These are phyloP conservation scores for Scheffersomyces segobiensis DNA, from an alignment of 1,139 yeast genomes.

Conservation along the genomic window DNA sequence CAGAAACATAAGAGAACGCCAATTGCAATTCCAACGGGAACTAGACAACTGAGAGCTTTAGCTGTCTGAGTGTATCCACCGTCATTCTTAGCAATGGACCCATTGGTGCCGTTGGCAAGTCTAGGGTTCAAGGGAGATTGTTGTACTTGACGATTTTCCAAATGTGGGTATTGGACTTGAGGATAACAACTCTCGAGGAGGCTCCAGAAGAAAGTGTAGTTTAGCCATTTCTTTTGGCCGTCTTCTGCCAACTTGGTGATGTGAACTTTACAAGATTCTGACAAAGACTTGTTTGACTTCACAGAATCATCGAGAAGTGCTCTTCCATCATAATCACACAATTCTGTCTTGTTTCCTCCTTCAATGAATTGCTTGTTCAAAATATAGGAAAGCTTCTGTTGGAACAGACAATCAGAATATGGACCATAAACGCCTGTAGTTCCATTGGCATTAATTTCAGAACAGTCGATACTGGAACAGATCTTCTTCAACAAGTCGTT, in stretches of 20 bases:
- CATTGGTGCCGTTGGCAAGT: neutral
- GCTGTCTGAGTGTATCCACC: neutral
- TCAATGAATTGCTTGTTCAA: slow-evolving; percentile 48
- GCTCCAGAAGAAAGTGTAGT: neutral
- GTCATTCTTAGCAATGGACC: neutral
- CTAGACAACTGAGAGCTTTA: neutral
- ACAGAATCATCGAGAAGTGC: slow-evolving; percentile 21
- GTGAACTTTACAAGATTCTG: neutral
- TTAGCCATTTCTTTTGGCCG: neutral
- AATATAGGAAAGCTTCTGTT: slow-evolving; percentile 54
- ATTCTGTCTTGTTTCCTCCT: slow-evolving; percentile 24
- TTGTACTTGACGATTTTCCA: neutral
- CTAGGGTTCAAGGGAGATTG: neutral
- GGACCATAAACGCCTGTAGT: slow-evolving; percentile 53
- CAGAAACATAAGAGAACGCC: neutral
- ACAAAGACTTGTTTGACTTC: neutral
- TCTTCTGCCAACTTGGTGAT: neutral
- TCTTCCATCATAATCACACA: slow-evolving; percentile 40
- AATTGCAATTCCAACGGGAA: neutral
- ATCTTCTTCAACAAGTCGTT: slow-evolving; percentile 43
- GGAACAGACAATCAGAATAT: slow-evolving; percentile 55
- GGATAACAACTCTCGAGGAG: neutral
- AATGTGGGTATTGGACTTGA: neutral
- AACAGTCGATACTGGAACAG: slow-evolving; percentile 54
- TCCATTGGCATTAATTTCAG: slow-evolving; percentile 51